phyloP scores from a whole-genome alignment of 352 stramenopile species.

The Phytophthora podocarpi region DNA sequence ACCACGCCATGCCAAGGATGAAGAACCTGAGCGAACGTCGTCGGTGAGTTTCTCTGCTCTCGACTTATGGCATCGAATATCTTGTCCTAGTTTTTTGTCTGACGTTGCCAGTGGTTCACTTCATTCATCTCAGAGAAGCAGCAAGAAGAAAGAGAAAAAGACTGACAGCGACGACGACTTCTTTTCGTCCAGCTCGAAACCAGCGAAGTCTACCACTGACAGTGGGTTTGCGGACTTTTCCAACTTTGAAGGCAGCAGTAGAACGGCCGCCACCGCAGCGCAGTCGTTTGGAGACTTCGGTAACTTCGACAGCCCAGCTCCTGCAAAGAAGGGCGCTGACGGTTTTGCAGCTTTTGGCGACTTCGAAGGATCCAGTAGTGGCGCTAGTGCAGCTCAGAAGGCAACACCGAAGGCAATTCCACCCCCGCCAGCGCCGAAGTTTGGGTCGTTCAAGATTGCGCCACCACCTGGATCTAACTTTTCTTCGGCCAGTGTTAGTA shows the following conservation, averaged over 20 bases:
- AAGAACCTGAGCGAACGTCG: slow-evolving; percentile 37
- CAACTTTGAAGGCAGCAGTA: slow-evolving; percentile 56
- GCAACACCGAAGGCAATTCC: slow-evolving; percentile 36
- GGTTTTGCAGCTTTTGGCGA: slow-evolving; percentile 62
- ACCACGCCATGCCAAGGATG: slow-evolving; percentile 53
- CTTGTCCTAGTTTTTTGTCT: neutral
- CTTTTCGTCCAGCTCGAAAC: slow-evolving; percentile 46
- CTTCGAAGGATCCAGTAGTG: slow-evolving; percentile 41
- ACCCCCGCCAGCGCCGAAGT: slow-evolving; percentile 32
- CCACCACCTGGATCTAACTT: slow-evolving; percentile 61
- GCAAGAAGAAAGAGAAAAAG: slow-evolving; percentile 55
- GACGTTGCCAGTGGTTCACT: neutral
- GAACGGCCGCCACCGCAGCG: slow-evolving; percentile 23
- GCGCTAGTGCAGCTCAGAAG: slow-evolving; percentile 27
- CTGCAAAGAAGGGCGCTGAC: slow-evolving; percentile 25
- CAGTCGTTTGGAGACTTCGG: slow-evolving; percentile 56
- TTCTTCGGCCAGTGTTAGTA: slow-evolving; percentile 30
- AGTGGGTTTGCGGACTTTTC: slow-evolving; percentile 80
- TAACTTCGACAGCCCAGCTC: slow-evolving; percentile 44
- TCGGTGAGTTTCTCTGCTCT: slow-evolving; percentile 33
- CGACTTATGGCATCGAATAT: neutral
- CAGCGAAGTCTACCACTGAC: slow-evolving; percentile 29
- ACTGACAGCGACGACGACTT: slow-evolving; percentile 45
- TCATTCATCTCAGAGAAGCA: slow-evolving; percentile 39
- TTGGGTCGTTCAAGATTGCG: slow-evolving; percentile 75